Base-by-base conservation (phyloP, 257 asterid species). In the Eustoma russellianum region DNA sequence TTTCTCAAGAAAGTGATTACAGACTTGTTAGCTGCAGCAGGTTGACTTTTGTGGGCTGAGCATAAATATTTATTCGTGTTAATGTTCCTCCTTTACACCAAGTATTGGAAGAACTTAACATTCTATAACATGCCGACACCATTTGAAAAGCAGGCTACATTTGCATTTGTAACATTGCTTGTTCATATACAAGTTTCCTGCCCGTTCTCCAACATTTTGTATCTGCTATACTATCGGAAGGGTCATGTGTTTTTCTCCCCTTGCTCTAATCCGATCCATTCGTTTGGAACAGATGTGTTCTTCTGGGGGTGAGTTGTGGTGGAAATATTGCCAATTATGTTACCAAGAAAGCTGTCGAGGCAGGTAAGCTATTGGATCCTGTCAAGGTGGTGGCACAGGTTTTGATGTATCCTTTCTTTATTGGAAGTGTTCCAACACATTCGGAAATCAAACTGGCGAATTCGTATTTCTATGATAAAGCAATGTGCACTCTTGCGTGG, bases 291-390 rank as follows among this genome's bases (percentile, higher is more conserved):
- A 91, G 98, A 63, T 91, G 95, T 63, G 95, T 91, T 35, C 93
- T 87, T 66, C 94, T 91, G 44, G 98, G 98, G 53, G 98, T 80
- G 60, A 87, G 98, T 59, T 91, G 94, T 50, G 98, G 98, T 34
- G 98, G 93, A 54, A 87, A 87, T 48, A 85, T 91, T 55, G 96
- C 98, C 11, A 78, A 87, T 52, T 77, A 74, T 38, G 83, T 87
- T 52, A 68, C 94, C 48, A 70, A 89, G 55, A 84, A 80, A 80
- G 85, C 98, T 1, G 83, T 91, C 7, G 98, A 87, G 69, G 82
- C 76, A 0, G 86, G 94, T 18, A 84, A 77, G 46, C 82, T 69
- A 61, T 68, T 87, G 70, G 95, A 91, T 65, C 98, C 98, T 17
- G 94, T 87, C 46, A 87, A 83, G 61, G 96, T 87, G 40, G 96